Percentiles rank a stretch among this genome's conserved stretches.
These are phyloP conservation scores for Candida dubliniensis DNA, from an alignment of 1,139 yeast species.

Conservation along the genomic window DNA sequence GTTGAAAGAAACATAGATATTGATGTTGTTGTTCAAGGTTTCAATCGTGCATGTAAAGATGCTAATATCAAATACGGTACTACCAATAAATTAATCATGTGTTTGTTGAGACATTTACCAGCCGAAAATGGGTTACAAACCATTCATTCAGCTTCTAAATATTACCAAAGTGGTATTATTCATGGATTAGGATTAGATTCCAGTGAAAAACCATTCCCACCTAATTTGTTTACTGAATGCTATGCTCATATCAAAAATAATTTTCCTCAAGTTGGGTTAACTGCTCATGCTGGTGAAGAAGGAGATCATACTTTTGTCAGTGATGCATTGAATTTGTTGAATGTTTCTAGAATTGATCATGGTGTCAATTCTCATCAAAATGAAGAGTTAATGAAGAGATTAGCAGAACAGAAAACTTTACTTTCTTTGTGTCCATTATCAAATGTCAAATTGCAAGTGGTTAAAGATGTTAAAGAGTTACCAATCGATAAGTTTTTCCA, in stretches of 20 bases:
- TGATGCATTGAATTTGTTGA: constrained; percentile 55
- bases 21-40: constrained; percentile 62
- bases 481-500: constrained; percentile 64
- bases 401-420: constrained; percentile 54
- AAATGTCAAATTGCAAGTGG: constrained; percentile 73
- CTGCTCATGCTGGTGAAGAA: constrained; percentile 90
- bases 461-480: constrained; percentile 59
- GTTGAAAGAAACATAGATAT: constrained; percentile 62
- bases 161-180: constrained; percentile 54
- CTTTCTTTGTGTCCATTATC: constrained; percentile 76
- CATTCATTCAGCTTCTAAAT: constrained; percentile 50
- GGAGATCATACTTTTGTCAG: constrained; percentile 68
- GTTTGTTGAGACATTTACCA: constrained; percentile 73
- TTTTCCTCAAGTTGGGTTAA: constrained; percentile 55
- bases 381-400: constrained; percentile 50
- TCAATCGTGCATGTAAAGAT: constrained; percentile 59
- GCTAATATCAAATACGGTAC: constrained; percentile 61
- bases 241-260: constrained; percentile 47
- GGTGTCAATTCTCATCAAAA: constrained; percentile 66
- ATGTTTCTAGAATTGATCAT: constrained; percentile 73
- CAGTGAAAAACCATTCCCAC: constrained; percentile 73
- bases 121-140: constrained; percentile 56
- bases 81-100: constrained; percentile 72
- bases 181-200: constrained; percentile 79
- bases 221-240: constrained; percentile 62